These are phyloP conservation scores for Citrullus colocynthis DNA, from an alignment of 306 rosid genomes.

Conservation along the genomic window DNA sequence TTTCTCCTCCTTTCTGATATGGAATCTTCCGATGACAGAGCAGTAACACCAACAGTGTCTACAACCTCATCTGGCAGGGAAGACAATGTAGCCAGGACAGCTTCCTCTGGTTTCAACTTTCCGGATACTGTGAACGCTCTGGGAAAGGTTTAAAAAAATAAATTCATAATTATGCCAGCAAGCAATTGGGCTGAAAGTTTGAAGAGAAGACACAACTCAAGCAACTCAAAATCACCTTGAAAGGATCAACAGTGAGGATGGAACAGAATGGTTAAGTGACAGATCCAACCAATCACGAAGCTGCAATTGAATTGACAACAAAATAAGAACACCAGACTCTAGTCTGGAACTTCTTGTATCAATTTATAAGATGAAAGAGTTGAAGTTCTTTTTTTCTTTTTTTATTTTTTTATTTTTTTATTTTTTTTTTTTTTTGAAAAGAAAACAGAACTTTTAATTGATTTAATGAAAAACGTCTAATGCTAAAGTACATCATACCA, in stretches of 20 bases:
- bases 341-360: neutral
- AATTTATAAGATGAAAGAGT: neutral
- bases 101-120: slow-evolving; percentile 71
- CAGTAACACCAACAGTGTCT: slow-evolving; percentile 73
- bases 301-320: slow-evolving; percentile 24
- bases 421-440: no score
- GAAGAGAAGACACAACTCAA: neutral
- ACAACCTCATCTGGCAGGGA: slow-evolving; percentile 98
- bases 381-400: neutral
- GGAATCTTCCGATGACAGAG: slow-evolving; percentile 79
- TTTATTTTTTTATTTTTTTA: no score
- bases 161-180: neutral
- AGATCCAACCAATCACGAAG: slow-evolving; percentile 95
- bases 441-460: no score
- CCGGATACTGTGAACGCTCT: slow-evolving; percentile 87
- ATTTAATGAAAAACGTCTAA: no score
- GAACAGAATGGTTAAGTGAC: slow-evolving; percentile 83
- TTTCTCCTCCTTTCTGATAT: slow-evolving; percentile 88
- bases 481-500: no score
- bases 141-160: neutral
- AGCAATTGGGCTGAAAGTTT: neutral
- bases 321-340: neutral
- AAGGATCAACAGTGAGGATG: slow-evolving; percentile 94
- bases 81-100: slow-evolving; percentile 74
- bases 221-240: slow-evolving; percentile 53